Evolutionary conservation across 495 filamentous ascomycete species (phyloP), one percentile per base, ranked within the genome.

Genomic region (Penicillium herquei): DNA sequence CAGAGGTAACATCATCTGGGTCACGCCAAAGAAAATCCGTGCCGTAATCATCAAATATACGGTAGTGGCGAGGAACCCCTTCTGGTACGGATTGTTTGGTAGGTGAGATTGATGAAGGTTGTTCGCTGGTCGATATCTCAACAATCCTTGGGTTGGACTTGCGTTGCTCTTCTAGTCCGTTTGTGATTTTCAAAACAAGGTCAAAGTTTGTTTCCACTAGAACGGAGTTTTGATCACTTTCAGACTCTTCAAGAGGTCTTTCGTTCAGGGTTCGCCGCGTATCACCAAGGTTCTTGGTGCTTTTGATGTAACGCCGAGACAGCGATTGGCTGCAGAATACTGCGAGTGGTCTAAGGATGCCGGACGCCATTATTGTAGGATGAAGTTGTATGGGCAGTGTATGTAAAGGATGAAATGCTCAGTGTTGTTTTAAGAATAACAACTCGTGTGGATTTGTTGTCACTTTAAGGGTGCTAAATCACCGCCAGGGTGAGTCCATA

Each of bases 41-140:
- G 18, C 57, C 56, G 47, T 54, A 58, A n/a, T 65, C 65, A 18
- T 61, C 44, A 49, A 55, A 57, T 40, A 64, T 67, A 12, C 56
- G 58, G 30, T 60, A 63, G 35, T 58, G 57, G 1, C 54, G 56
- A 8, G 46, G 58, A 3, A 18, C 8, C 10, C 41, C 37, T 31
- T 37, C 32, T 18, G 46, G 34, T 6, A 18, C 18, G n/a, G 41
- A 44, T 6, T 44, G 17, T 6, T 44, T 17, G 41, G 41, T 10
- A 8, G 41, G 12, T 44, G 37, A 11, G 34, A 48, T 26, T 33
- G 51, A 17, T 1, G 17, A 9, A 21, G 18, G 16, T 26, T n/a
- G 33, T n/a, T 35, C 31, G 17, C 1, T 26, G 17, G 41, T 44
- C 8, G 17, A 12, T 8, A 44, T 30, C 17, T 44, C 41, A 44